Evolutionary conservation across 306 rosid genomes (phyloP), one percentile per base, ranked within the genome.

Genomic region (Vigna angularis): DNA sequence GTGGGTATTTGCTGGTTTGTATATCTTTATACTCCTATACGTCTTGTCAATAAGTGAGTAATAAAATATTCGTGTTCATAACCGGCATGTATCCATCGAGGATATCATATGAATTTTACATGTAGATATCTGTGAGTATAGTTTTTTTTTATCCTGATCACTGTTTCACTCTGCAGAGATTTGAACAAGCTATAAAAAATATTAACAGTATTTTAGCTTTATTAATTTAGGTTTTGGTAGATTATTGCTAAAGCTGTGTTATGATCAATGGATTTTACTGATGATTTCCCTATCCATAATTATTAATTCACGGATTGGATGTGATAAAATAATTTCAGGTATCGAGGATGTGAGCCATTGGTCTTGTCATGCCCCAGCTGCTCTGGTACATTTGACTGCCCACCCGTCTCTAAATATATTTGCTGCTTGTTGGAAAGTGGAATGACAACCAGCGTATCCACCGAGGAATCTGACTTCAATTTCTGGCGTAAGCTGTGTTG

Each of bases 301-400:
- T 50, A 64, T 49, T 72, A 45, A 47, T 34, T 50, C 48, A 81
- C 75, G 24, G 32, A 83, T 72, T 61, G 61, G 61, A 74, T 73
- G 22, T 71, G 78, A 69, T 77, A 71, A 75, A 79, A 79, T 81
- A 74, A 81, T 47, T 82, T 81, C 88, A 95, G 98, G 85, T 95
- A 90, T 85, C 79, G 66, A 20, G 91, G 88, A n/a, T 92, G 98
- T 65, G 86, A 86, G 84, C 90, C 96, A 6, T 81, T 95, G 85
- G 83, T 79, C 66, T 83, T 95, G 81, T 84, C 97, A 44, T 95
- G 98, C 82, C 93, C 97, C 79, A 89, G 93, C 85, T 92, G 98
- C 87, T 87, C 88, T 79, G 85, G 80, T 58, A 72, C 87, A 47
- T 89, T 91, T 66, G 93, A 85, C 26, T 92, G 97, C 83, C 96